Base-by-base conservation (phyloP, 306 rosid genomes). In the Acacia melanoxylon region DNA sequence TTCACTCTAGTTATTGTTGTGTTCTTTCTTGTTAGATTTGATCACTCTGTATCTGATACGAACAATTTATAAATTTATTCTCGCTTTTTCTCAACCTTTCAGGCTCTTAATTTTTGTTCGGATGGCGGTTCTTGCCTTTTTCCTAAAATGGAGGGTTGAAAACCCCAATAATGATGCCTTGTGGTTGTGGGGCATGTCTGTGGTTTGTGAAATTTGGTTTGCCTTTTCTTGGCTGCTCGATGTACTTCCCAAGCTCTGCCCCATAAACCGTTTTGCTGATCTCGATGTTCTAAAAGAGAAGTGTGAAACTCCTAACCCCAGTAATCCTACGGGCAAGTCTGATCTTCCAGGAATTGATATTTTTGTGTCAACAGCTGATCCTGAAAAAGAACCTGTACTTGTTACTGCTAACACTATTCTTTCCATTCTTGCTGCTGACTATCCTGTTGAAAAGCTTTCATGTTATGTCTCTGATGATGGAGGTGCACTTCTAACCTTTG, bases 391-490 rank as follows among this genome's bases (percentile, higher is more conserved):
- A 59, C 97, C 97, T 1, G 92, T 92, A 3, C 94, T 92, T 58
- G 97, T 92, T 58, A 92, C 97, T 35, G 97, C 97, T 58, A 92
- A 91, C 82, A 92, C 97, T 2, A 91, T 92, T 80, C 92, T 92
- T 4, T 92, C 97, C 3, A 91, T 92, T 65, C 87, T 92, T 35
- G 97, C 93, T 41, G 88, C 88, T 31, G 93, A 91, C 63, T 92
- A 92, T 74, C 97, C 97, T 19, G 93, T 91, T 48, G 93, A 92
- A 81, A 91, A 91, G 83, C 97, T 92, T 56, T 62, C 97, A 9
- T 92, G 97, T 79, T 92, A 89, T 86, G 97, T 92, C 76, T 92
- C 97, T 73, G 97, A 92, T 9, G 97, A 92, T 54, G 97, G 97
- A 7, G 93, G 97, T n/a, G 88, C 95, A n/a, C 97, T 92, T 35